Conservation (phyloP, 2,329 filamentous ascomycete species). For the Talaromyces sp. region DNA sequence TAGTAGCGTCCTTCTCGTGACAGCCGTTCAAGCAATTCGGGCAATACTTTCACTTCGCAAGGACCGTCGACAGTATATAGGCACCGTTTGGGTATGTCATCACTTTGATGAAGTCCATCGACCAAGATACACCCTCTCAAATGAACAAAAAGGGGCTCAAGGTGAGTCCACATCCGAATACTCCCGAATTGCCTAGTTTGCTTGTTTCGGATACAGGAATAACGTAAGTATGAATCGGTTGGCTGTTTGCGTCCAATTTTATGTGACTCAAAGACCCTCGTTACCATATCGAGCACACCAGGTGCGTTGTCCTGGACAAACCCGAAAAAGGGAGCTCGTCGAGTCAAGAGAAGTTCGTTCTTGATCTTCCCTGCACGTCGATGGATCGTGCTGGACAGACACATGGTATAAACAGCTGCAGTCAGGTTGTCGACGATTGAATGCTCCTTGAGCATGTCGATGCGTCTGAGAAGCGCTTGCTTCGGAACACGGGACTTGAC, state of each 20-base stretch:
- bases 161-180: not conserved
- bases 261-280: not conserved
- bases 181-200: not conserved
- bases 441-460: not conserved
- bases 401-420: not conserved
- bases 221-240: not conserved
- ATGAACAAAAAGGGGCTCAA: not conserved
- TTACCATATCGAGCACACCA: not conserved
- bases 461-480: not conserved
- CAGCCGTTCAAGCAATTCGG: not conserved
- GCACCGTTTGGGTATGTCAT: not conserved
- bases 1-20: not conserved
- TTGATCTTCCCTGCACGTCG: not conserved
- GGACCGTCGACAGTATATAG: not conserved
- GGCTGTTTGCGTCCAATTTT: not conserved
- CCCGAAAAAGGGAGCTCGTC: not conserved
- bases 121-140: not conserved
- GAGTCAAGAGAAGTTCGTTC: not conserved
- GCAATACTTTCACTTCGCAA: not conserved
- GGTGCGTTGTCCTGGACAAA: not conserved
- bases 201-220: not conserved
- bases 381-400: not conserved
- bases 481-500: not conserved
- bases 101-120: not conserved
- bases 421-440: not conserved